Conservation (phyloP, 2,329 filamentous ascomycete genomes). For the Calonectria leucothoes region DNA sequence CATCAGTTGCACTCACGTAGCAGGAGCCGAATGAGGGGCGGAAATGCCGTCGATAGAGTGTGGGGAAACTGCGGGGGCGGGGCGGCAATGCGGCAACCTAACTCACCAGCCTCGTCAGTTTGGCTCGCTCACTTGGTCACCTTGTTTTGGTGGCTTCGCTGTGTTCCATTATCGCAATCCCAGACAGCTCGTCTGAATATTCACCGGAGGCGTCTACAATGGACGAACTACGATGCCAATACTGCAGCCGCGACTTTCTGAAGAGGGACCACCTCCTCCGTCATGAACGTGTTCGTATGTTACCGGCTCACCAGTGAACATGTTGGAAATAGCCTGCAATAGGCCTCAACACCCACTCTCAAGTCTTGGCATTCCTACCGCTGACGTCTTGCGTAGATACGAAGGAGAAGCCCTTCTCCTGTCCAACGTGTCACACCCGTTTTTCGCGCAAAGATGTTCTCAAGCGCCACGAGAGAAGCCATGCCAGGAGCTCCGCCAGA, state of each 20-base stretch:
- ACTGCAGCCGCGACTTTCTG: neutral
- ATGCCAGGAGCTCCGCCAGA: neutral
- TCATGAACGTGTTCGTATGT: neutral
- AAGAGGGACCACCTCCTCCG: neutral
- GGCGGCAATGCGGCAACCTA: neutral
- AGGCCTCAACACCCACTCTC: neutral
- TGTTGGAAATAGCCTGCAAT: neutral
- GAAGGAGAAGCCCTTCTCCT: neutral
- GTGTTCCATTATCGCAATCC: neutral
- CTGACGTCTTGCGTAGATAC: neutral
- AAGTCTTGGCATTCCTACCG: neutral
- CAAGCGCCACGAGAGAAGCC: neutral
- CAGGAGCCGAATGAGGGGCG: neutral
- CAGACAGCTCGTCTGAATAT: neutral
- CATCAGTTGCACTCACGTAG: neutral
- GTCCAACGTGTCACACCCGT: neutral
- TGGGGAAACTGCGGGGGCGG: neutral
- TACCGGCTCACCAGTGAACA: neutral
- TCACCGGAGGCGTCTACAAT: neutral
- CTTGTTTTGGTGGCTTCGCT: too few species aligned
- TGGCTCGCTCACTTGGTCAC: neutral
- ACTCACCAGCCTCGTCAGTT: neutral
- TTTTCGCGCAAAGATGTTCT: neutral
- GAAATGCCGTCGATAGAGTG: neutral
- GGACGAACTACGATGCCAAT: neutral